Conservation (phyloP, 768 basidiomycete species). For the Lentinula guzmanii region DNA sequence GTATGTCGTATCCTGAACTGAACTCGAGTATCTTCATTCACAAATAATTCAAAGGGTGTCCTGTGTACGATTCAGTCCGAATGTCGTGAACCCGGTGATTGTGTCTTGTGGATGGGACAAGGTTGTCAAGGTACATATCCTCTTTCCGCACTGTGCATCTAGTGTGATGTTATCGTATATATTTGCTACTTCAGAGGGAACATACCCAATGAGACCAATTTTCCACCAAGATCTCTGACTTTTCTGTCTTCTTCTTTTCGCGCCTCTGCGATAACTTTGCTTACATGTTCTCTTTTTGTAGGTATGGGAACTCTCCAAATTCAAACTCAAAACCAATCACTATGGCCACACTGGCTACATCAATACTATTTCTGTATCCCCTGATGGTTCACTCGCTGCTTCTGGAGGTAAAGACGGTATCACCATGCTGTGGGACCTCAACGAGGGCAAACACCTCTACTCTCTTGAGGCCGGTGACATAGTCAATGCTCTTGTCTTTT, state of each 20-base stretch:
- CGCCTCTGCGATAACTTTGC: constrained; percentile 3
- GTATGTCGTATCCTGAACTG: constrained; percentile 21
- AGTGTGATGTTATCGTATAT: constrained; percentile 40
- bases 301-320: constrained; percentile 99
- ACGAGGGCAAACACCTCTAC: constrained; percentile 99
- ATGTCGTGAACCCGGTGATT: constrained; percentile 95
- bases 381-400: constrained; percentile 97
- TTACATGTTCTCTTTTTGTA: constrained; percentile 25
- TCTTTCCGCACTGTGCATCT: constrained; percentile 7
- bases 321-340: constrained; percentile 99
- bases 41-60: constrained; percentile 66
- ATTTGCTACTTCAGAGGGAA: constrained; percentile 91
- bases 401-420: constrained; percentile 99
- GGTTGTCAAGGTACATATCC: constrained; percentile 87
- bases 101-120: constrained; percentile 99
- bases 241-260: constrained; percentile 3
- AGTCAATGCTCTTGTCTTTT: constrained; percentile 99
- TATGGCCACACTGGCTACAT: constrained; percentile 99
- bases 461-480: constrained; percentile 97
- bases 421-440: constrained; percentile 99
- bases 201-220: constrained; percentile 66
- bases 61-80: constrained; percentile 98
- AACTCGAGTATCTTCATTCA: constrained; percentile 1
- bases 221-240: constrained; percentile 81
- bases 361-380: constrained; percentile 97